Conservation (phyloP, 164 flowering plant genomes). For the Umbilicus rupestris region DNA sequence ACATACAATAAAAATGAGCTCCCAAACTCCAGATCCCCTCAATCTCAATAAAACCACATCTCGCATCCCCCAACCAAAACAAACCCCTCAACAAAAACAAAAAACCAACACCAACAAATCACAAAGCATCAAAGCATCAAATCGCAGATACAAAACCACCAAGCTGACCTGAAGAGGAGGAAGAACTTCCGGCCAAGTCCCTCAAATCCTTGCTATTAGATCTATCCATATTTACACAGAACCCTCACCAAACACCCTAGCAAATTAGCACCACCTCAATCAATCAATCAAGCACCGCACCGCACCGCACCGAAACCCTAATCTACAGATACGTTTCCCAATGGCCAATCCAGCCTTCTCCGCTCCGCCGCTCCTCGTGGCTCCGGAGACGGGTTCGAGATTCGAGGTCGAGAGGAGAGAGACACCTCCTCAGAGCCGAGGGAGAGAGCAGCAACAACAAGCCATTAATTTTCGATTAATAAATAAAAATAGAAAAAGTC, state of each 20-base stretch:
- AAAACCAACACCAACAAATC: not conserved
- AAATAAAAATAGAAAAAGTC: not conserved
- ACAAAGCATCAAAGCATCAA: not conserved
- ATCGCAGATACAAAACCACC: not conserved
- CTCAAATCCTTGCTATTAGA: slow-evolving; percentile 20
- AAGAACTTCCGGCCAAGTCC: slow-evolving; percentile 18
- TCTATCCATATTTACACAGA: slow-evolving; percentile 32
- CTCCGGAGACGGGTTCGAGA: not conserved
- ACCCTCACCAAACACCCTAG: not conserved
- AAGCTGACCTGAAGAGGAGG: slow-evolving; percentile 18
- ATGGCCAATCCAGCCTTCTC: not conserved
- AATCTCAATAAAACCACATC: too few relatives aligned
- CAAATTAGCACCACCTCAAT: too few relatives aligned
- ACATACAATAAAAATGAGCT: too few relatives aligned
- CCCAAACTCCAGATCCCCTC: too few relatives aligned
- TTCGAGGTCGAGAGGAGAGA: slow-evolving; percentile 7
- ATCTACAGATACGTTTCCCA: not conserved
- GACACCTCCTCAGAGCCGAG: not conserved
- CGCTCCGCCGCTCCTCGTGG: not conserved
- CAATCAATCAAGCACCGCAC: not conserved
- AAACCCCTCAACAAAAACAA: not conserved
- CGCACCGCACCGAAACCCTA: not conserved
- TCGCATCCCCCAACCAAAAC: too few relatives aligned
- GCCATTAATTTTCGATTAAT: not conserved
- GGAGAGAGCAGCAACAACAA: not conserved